Evolutionary conservation across 2,329 filamentous ascomycete species (phyloP).

Genomic region (Tolypocladium amazonense): DNA sequence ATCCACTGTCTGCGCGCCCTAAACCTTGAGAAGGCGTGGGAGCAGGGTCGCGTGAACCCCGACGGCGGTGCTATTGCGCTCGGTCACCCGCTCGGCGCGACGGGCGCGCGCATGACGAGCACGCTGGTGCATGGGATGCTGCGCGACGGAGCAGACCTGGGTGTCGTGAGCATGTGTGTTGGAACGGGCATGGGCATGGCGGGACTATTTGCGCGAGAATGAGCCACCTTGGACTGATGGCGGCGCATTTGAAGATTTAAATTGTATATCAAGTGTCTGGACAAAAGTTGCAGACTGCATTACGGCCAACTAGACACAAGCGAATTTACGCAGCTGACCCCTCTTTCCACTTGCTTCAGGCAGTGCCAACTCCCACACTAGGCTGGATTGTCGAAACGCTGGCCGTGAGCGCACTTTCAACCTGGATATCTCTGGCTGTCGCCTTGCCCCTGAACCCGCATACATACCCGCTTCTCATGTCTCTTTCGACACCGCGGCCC

Average conservation of each 20-base stretch:
- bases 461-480: constrained; percentile 27
- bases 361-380: neutral
- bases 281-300: neutral
- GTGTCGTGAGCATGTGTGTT: constrained; percentile 86
- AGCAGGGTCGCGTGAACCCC: constrained; percentile 68
- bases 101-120: constrained; percentile 69
- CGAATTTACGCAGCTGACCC: neutral
- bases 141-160: constrained; percentile 62
- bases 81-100: constrained; percentile 84
- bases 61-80: constrained; percentile 92
- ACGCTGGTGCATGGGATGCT: constrained; percentile 58
- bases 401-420: too few relatives aligned
- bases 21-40: constrained; percentile 51
- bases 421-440: neutral
- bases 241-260: neutral
- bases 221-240: neutral
- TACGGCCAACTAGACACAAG: neutral
- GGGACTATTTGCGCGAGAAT: constrained; percentile 55
- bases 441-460: constrained; percentile 10
- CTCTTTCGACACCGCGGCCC: constrained; percentile 31
- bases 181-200: constrained; percentile 75
- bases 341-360: neutral
- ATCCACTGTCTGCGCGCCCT: constrained; percentile 63
- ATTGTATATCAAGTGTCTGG: neutral
- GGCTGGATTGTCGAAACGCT: neutral